Conservation (phyloP, 2,329 filamentous ascomycete genomes). For the Colletotrichum euphorbiae region DNA sequence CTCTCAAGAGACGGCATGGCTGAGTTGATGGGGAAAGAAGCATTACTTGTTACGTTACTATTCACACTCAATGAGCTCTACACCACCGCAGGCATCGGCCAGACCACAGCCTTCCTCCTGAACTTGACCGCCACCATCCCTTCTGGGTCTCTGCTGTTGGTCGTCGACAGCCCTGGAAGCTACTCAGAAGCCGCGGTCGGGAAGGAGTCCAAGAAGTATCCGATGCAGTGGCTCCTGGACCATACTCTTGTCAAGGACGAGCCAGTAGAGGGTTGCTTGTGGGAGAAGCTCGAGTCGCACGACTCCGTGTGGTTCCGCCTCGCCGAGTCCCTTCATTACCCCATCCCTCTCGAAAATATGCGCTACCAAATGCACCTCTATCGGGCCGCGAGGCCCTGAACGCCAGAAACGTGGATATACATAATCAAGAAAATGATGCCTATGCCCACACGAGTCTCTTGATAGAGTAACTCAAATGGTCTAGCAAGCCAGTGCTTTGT, state of each 20-base stretch:
- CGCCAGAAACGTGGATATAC: neutral
- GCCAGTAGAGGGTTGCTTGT: constrained; percentile 56
- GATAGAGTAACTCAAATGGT: constrained; percentile 87
- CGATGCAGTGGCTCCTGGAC: constrained; percentile 93
- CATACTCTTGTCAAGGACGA: constrained; percentile 73
- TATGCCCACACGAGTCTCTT: constrained; percentile 93
- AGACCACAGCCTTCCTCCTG: constrained; percentile 82
- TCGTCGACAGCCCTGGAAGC: constrained; percentile 93
- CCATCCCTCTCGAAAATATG: constrained; percentile 93
- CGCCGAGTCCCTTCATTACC: constrained; percentile 75
- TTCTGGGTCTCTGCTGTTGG: constrained; percentile 76
- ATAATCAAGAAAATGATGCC: constrained; percentile 7
- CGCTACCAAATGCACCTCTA: constrained; percentile 94
- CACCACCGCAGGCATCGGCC: constrained; percentile 75
- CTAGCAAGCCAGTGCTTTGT: constrained; percentile 86
- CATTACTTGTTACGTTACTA: constrained; percentile 80
- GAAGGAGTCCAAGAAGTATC: constrained; percentile 75
- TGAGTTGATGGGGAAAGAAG: constrained; percentile 46
- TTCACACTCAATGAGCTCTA: constrained; percentile 98
- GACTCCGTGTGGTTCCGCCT: constrained; percentile 90
- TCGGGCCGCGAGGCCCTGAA: constrained; percentile 45
- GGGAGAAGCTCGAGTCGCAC: constrained; percentile 80
- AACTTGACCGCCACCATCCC: constrained; percentile 70
- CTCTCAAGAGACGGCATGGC: constrained; percentile 52
- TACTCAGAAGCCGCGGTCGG: constrained; percentile 86